A percentile compares a stretch with the other conserved stretches of the same genome.
These are phyloP conservation scores for Brassica incana DNA, from an alignment of 345 rosid species.

Conservation along the genomic window DNA sequence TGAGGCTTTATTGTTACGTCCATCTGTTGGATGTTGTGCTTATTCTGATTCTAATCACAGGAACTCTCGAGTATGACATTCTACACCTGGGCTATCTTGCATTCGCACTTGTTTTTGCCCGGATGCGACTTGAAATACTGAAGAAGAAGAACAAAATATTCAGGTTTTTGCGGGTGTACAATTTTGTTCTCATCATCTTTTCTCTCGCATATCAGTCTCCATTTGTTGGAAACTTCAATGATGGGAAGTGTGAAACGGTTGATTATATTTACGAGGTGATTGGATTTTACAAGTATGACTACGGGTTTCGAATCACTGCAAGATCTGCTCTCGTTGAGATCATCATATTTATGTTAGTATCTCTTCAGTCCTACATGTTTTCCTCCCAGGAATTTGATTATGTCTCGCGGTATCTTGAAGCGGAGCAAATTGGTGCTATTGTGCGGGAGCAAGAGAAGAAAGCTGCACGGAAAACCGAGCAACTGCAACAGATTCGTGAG, in stretches of 20 bases:
- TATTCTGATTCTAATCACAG: conserved; percentile 81
- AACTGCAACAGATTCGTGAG: conserved; percentile 81
- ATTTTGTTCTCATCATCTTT: conserved; percentile 76
- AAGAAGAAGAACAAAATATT: conserved; percentile 89
- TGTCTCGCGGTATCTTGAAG: conserved; percentile 88
- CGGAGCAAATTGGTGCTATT: conserved; percentile 95
- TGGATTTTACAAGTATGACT: conserved; percentile 94
- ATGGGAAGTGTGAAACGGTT: conserved; percentile 55
- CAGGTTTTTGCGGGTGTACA: conserved; percentile 92
- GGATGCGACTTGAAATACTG: conserved; percentile 87
- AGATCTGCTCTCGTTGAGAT: conserved; percentile 97
- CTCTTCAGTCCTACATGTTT: conserved; percentile 93
- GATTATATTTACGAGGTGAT: conserved; percentile 74
- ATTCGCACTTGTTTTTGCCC: conserved; percentile 87
- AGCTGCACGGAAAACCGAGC: conserved; percentile 97
- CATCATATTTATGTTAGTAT: conserved; percentile 84
- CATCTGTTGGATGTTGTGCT: conserved; percentile 95
- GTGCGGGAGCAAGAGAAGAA: conserved; percentile 92
- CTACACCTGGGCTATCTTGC: conserved; percentile 98
- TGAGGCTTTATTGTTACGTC: conserved; percentile 85
- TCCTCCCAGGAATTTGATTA: conserved; percentile 86
- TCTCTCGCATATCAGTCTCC: conserved; percentile 98
- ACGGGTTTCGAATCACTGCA: conserved; percentile 90
- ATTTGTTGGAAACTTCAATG: conserved; percentile 73
- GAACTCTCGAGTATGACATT: conserved; percentile 95